Evolutionary conservation across 352 stramenopile species (phyloP).

Genomic region (Globisporangium acanthophoron): DNA sequence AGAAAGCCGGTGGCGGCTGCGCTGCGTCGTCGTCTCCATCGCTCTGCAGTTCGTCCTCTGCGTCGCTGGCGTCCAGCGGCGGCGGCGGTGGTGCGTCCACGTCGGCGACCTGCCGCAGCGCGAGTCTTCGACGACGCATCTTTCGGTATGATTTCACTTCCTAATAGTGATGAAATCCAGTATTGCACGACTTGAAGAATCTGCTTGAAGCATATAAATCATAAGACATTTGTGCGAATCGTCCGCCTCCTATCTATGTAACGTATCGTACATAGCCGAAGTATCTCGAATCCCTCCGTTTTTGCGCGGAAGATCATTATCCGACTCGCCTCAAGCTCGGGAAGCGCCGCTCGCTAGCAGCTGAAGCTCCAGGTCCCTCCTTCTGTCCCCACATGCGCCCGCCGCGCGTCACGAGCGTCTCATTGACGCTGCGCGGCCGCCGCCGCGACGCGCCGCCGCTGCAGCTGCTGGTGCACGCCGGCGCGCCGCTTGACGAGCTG

Average conservation of each 20-base stretch:
- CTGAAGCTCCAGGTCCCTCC: not conserved
- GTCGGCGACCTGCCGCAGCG: slow-evolving; percentile 22
- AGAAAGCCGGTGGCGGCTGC: too few species aligned
- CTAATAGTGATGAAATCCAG: not conserved
- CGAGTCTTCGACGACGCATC: slow-evolving; percentile 19
- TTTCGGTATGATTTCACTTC: not conserved
- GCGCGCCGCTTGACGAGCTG: slow-evolving; percentile 39
- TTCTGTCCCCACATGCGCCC: not conserved
- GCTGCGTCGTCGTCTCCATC: not conserved
- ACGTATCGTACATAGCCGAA: not conserved
- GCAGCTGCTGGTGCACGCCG: slow-evolving; percentile 36
- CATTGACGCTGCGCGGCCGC: slow-evolving; percentile 25
- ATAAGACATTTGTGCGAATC: not conserved
- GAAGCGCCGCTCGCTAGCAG: not conserved
- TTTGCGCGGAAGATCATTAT: slow-evolving; percentile 1
- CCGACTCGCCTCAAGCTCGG: not conserved
- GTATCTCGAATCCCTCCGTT: not conserved
- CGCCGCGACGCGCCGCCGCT: not conserved
- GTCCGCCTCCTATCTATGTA: not conserved
- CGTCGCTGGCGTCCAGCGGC: not conserved
- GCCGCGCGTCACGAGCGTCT: slow-evolving; percentile 32
- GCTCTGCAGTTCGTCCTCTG: not conserved
- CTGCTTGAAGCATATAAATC: not conserved
- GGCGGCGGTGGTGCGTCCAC: not conserved
- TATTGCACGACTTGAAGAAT: not conserved